Evolutionary conservation across 2,329 filamentous ascomycete genomes (phyloP).

Genomic region (Fusarium pseudonygamai): DNA sequence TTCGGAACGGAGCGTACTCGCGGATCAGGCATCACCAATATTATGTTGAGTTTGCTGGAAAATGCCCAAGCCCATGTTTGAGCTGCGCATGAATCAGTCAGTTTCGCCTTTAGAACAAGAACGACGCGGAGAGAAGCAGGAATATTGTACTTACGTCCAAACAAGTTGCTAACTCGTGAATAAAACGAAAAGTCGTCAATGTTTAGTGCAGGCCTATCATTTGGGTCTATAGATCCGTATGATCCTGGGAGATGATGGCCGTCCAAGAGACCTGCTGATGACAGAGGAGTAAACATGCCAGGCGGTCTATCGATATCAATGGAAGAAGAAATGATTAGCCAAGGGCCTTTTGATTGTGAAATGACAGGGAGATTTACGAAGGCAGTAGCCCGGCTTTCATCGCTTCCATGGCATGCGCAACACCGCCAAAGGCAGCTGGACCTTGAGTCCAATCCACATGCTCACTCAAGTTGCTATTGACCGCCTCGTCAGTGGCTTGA

Average conservation of each 20-base stretch:
- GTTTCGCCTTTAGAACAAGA: too few species aligned
- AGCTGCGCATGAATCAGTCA: not conserved
- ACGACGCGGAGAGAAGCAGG: rapidly evolving
- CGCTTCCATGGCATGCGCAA: not conserved
- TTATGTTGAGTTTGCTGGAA: not conserved
- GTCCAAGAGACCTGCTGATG: not conserved
- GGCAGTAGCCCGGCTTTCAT: not conserved
- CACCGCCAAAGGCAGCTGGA: not conserved
- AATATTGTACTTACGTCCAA: not conserved
- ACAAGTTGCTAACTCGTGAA: constrained; percentile 3
- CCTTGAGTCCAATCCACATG: constrained; percentile 11
- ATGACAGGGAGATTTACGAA: not conserved
- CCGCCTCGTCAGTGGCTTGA: not conserved
- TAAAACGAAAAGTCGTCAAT: constrained; percentile 6
- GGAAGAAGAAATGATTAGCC: not conserved
- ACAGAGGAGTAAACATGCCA: constrained; percentile 7
- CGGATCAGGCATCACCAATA: constrained; percentile 3
- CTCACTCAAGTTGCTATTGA: not conserved
- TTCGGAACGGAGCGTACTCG: not conserved
- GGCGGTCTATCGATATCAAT: not conserved
- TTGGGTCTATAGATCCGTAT: not conserved
- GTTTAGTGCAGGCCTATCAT: not conserved
- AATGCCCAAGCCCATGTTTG: constrained; percentile 9
- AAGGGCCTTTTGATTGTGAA: rapidly evolving
- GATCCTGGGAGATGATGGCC: not conserved